These are phyloP conservation scores for Fallopia convolvulus DNA, from an alignment of 148 eudicot genomes.

Conservation along the genomic window DNA sequence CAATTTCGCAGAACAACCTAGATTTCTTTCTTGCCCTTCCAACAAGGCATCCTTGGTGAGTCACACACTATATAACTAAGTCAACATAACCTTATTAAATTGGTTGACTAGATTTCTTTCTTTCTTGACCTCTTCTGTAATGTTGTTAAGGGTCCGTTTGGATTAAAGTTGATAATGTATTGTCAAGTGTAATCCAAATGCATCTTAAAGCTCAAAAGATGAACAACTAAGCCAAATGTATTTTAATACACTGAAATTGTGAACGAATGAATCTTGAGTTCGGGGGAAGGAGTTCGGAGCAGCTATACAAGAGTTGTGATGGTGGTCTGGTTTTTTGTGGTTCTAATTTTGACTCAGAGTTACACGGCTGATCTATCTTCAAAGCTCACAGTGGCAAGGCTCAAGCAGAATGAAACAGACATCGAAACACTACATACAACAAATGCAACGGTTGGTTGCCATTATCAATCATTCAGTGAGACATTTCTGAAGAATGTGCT, in stretches of 20 bases:
- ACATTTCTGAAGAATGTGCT: slow-evolving; percentile 16
- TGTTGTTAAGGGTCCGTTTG: background rate
- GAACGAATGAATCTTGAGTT: background rate
- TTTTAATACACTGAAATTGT: background rate
- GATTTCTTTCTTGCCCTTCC: too few species aligned
- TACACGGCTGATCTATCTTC: slow-evolving; percentile 35
- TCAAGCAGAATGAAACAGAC: slow-evolving; percentile 15
- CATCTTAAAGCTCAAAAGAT: background rate
- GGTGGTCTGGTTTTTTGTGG: slow-evolving; percentile 30
- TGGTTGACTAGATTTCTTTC: too few species aligned
- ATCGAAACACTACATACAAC: slow-evolving; percentile 9
- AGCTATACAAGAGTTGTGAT: slow-evolving; percentile 21
- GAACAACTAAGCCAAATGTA: too few species aligned
- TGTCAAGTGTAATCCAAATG: background rate
- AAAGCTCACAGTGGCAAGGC: slow-evolving; percentile 25
- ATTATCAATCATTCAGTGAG: slow-evolving; percentile 4
- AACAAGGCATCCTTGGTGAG: background rate
- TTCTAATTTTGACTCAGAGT: slow-evolving; percentile 22
- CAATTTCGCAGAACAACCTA: too few species aligned
- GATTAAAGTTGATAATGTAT: background rate
- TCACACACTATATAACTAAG: background rate
- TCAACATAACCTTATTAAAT: too few species aligned
- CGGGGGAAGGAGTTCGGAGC: slow-evolving; percentile 16
- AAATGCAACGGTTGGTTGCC: slow-evolving; percentile 23
- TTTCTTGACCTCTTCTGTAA: too few species aligned